These are phyloP conservation scores for Isatis tinctoria DNA, from an alignment of 345 rosid species.

Conservation along the genomic window DNA sequence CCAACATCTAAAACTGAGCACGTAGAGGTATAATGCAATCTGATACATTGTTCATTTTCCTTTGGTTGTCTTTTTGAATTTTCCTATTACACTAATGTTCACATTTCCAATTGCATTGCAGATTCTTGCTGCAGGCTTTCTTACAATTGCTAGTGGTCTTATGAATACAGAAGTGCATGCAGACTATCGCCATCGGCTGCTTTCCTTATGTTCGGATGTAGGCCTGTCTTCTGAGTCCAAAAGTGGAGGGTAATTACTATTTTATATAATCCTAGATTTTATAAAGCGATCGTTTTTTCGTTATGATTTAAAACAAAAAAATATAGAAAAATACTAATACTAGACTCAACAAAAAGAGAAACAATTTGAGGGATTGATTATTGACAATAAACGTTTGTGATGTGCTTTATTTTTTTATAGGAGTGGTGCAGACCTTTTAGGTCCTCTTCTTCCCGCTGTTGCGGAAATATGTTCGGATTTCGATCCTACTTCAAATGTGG, in stretches of 20 bases:
- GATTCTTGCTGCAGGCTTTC: conserved; percentile 99
- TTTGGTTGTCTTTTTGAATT: conserved; percentile 5
- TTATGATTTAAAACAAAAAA: no score
- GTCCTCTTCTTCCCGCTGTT: conserved; percentile 90
- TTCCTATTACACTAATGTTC: conserved; percentile 38
- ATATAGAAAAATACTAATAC: no score
- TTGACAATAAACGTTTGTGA: neutral
- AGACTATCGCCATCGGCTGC: conserved; percentile 87
- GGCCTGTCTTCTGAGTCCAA: conserved; percentile 95
- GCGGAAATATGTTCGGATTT: conserved; percentile 91
- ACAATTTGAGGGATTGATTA: neutral
- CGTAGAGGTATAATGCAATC: conserved; percentile 61
- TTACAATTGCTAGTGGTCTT: conserved; percentile 80
- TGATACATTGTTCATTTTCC: conserved; percentile 9
- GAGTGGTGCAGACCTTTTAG: conserved; percentile 87
- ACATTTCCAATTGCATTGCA: conserved; percentile 55
- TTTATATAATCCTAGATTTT: conserved; percentile 15
- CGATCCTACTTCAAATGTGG: conserved; percentile 64
- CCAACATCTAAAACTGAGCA: conserved; percentile 85
- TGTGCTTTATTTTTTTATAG: conserved; percentile 41
- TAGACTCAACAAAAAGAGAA: no score
- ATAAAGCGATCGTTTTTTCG: neutral
- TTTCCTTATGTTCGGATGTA: conserved; percentile 96
- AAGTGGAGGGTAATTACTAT: conserved; percentile 66
- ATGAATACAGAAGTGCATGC: conserved; percentile 63